phyloP scores from a whole-genome alignment of 2,329 filamentous ascomycete species.

The Furcasterigmium sp. region DNA sequence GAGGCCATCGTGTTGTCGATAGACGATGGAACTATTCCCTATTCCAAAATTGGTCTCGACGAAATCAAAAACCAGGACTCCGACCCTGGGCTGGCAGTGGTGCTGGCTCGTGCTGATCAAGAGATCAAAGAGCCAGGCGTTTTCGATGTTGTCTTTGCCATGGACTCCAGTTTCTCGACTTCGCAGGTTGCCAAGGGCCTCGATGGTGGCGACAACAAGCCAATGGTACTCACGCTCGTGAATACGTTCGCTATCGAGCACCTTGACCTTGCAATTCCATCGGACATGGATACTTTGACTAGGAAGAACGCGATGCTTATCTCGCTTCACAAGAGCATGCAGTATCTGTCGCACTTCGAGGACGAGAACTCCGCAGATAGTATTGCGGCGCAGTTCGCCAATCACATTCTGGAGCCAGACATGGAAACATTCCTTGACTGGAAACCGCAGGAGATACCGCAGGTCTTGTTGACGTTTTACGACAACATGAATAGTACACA shows the following conservation, averaged over 20 bases:
- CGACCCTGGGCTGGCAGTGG: conserved; percentile 25
- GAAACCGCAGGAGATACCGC: conserved; percentile 41
- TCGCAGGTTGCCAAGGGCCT: conserved; percentile 22
- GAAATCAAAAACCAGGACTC: conserved; percentile 23
- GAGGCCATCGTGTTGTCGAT: conserved; percentile 38
- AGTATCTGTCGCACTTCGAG: conserved; percentile 12
- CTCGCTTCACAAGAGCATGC: conserved; percentile 22
- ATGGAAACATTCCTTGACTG: conserved; percentile 31
- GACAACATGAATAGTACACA: conserved; percentile 31
- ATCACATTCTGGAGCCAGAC: conserved; percentile 34
- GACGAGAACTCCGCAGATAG: conserved; percentile 27
- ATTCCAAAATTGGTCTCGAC: conserved; percentile 24
- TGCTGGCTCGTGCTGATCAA: conserved; percentile 33
- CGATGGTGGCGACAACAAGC: conserved; percentile 20
- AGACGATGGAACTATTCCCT: conserved; percentile 29
- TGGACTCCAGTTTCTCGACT: conserved; percentile 43
- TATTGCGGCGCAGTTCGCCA: conserved; percentile 40
- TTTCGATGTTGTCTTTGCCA: conserved; percentile 48
- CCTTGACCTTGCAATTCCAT: conserved; percentile 40
- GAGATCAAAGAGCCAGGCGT: conserved; percentile 27
- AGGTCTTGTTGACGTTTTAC: conserved; percentile 43
- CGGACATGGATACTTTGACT: conserved; percentile 34
- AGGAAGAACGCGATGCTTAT: conserved; percentile 39
- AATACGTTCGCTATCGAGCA: conserved; percentile 51
- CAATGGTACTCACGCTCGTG: conserved; percentile 43